These are phyloP conservation scores for Yarrowia galli DNA, from an alignment of 1,139 yeast species.

Conservation along the genomic window DNA sequence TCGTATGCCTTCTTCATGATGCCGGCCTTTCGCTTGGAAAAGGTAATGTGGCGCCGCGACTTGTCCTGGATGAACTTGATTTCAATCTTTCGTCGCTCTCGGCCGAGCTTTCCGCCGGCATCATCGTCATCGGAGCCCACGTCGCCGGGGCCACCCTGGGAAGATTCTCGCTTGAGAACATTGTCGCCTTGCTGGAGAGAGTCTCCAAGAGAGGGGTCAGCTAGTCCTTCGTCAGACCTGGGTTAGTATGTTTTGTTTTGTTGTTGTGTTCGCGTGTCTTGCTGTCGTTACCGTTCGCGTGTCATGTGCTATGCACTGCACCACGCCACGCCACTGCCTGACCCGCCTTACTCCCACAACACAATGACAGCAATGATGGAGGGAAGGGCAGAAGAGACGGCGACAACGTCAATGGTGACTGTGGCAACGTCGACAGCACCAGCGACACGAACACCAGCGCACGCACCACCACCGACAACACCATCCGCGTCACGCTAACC, in stretches of 20 bases:
- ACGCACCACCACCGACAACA: background rate
- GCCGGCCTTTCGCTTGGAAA: conserved; percentile 97
- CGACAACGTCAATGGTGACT: background rate
- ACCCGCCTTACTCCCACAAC: background rate
- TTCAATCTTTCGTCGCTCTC: conserved; percentile 96
- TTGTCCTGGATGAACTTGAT: conserved; percentile 96
- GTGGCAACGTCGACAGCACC: background rate
- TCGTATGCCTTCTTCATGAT: conserved; percentile 98
- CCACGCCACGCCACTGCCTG: conserved; percentile 8
- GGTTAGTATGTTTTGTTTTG: conserved; percentile 10
- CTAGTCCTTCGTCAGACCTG: conserved; percentile 39
- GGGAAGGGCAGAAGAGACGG: no score
- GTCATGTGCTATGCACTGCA: background rate
- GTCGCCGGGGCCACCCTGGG: conserved; percentile 33
- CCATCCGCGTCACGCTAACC: background rate
- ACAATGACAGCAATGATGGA: background rate
- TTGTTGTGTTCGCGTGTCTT: no score
- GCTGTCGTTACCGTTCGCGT: no score
- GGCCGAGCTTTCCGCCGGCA: conserved; percentile 48
- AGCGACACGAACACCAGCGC: background rate
- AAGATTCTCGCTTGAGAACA: conserved; percentile 33
- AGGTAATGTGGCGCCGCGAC: conserved; percentile 96
- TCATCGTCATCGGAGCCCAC: conserved; percentile 31
- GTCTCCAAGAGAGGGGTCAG: conserved; percentile 36
- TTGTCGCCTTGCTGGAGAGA: conserved; percentile 27